Percentiles rank a stretch among this genome's conserved stretches.
Conservation (phyloP, 1,284 basidiomycete species). For the Takashimella tepidaria region DNA sequence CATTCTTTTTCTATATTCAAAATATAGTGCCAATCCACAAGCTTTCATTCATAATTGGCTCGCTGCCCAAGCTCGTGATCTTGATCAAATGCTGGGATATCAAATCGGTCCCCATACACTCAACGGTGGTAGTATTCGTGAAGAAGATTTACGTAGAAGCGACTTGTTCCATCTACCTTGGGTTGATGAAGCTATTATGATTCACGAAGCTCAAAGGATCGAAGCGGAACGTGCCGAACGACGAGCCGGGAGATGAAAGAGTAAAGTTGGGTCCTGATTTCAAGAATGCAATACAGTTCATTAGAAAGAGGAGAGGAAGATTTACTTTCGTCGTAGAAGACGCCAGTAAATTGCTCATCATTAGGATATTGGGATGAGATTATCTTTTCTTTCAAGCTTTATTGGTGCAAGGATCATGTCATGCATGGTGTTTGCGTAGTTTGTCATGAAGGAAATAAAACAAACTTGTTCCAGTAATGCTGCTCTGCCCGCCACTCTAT, state of each 20-base stretch:
- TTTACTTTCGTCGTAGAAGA: background rate
- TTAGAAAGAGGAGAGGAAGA: background rate
- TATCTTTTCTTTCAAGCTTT: no score
- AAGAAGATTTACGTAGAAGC: slow-evolving; percentile 79
- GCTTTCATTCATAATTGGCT: slow-evolving; percentile 85
- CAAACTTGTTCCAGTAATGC: no score
- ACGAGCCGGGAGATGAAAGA: background rate
- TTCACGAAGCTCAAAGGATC: slow-evolving; percentile 42
- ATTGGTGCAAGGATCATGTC: no score
- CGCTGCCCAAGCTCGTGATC: slow-evolving; percentile 80
- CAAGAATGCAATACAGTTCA: no score
- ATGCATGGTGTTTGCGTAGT: no score
- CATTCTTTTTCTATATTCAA: background rate
- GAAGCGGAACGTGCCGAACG: slow-evolving; percentile 10
- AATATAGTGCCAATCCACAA: slow-evolving; percentile 32
- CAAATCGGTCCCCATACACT: slow-evolving; percentile 58
- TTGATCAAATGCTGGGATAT: slow-evolving; percentile 83
- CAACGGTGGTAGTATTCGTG: slow-evolving; percentile 56
- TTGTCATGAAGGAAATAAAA: no score
- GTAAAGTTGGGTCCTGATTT: no score
- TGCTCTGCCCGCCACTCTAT: no score
- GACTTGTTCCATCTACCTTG: slow-evolving; percentile 86
- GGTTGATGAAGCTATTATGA: slow-evolving; percentile 53
- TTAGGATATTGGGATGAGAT: no score
- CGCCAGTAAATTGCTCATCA: background rate